Evolutionary conservation across 2,329 filamentous ascomycete genomes (phyloP), one percentile per base, ranked within the genome.

Genomic region (Monilinia polystroma): DNA sequence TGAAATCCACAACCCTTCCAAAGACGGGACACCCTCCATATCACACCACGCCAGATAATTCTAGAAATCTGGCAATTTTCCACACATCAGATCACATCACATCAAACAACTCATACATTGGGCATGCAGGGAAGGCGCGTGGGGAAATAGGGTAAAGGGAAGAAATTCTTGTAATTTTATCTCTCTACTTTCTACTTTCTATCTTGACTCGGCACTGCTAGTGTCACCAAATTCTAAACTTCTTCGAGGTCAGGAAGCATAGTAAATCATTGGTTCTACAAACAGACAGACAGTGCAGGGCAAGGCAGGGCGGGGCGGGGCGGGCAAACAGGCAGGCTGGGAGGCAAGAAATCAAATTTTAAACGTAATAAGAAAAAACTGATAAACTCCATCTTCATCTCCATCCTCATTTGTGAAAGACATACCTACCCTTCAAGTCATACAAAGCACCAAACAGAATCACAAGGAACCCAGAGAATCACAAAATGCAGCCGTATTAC

Each of bases 101-200:
- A 55, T 23, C 41, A 43, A 4, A 58, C 56, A 59, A 32, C 18
- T 59, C 56, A 62, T 51, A n/a, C 58, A 51, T 38, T 51, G 58
- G 58, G 29, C 58, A 62, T 38, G 35, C 58, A 38, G 58, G 45
- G 8, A 62, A 51, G 58, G 58, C 45, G 58, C 45, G 58, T 45
- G 58, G 45, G 45, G 58, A 29, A 60, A 60, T 38, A n/a, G 57
- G 57, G 47, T 23, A 23, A 10, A 32, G 29, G 57, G 56, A 59
- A 51, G 29, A 38, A 49, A 62, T 51, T 51, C 47, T 52, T 62
- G 58, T 62, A 62, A 62, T 62, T 62, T 62, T 62, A 62, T 51
- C 58, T 62, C 58, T 41, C 41, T 52, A 52, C 49, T 16, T 52
- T 52, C 58, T 41, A 51, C n/a, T 38, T 62, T 62, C 58, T 38